Conservation (phyloP, 202 grass and related monocot genomes). For the Miscanthus sacchariflorus region DNA sequence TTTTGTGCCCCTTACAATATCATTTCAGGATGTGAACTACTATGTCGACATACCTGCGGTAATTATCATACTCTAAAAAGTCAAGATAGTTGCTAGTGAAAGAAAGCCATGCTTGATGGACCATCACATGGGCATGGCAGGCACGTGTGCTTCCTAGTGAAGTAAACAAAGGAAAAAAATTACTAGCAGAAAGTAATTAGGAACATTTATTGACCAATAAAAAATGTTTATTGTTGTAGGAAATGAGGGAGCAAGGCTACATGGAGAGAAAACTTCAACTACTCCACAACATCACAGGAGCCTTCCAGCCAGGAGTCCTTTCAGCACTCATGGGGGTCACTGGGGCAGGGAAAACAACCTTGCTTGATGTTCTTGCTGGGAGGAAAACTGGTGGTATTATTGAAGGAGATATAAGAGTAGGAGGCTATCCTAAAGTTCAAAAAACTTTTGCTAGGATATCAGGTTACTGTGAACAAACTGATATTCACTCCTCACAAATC, state of each 20-base stretch:
- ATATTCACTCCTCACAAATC: slow-evolving; percentile 85
- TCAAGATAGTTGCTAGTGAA: too few species aligned
- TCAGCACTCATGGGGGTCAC: slow-evolving; percentile 87
- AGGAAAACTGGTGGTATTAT: slow-evolving; percentile 83
- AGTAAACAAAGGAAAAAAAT: background rate
- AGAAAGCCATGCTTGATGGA: background rate
- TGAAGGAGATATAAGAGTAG: slow-evolving; percentile 83
- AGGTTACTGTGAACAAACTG: slow-evolving; percentile 87
- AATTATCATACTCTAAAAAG: slow-evolving; percentile 25
- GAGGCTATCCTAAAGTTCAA: slow-evolving; percentile 81
- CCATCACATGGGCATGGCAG: background rate
- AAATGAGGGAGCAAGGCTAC: slow-evolving; percentile 82
- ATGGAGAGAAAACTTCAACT: slow-evolving; percentile 67
- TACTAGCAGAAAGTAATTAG: background rate
- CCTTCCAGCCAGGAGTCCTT: slow-evolving; percentile 72
- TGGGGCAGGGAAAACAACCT: slow-evolving; percentile 88
- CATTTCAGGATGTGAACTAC: slow-evolving; percentile 88
- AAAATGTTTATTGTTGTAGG: slow-evolving; percentile 42
- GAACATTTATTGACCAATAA: background rate
- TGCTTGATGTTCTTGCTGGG: slow-evolving; percentile 87
- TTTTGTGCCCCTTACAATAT: slow-evolving; percentile 75
- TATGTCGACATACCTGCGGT: slow-evolving; percentile 72
- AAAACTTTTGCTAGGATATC: slow-evolving; percentile 91
- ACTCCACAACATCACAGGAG: slow-evolving; percentile 77
- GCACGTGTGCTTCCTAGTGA: background rate